phyloP scores from a whole-genome alignment of 2,329 filamentous ascomycete species.

The Exophiala dermatitidis region DNA sequence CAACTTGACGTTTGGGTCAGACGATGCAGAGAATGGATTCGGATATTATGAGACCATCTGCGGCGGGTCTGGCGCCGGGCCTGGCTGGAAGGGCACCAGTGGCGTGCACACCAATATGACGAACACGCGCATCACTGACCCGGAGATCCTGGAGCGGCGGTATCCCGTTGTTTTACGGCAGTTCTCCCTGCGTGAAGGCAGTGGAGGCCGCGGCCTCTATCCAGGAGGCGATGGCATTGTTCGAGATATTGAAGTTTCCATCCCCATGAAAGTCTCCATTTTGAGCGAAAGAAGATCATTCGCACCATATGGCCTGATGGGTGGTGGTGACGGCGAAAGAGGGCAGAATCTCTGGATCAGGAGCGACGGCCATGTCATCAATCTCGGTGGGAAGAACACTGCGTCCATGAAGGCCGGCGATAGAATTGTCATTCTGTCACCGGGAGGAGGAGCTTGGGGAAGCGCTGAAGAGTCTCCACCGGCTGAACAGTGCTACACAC shows the following conservation, averaged over 20 bases:
- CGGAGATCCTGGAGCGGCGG: slow-evolving; percentile 67
- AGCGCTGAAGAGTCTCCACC: background rate
- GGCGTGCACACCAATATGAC: slow-evolving; percentile 83
- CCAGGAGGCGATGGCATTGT: slow-evolving; percentile 69
- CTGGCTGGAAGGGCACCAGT: slow-evolving; percentile 63
- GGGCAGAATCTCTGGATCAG: slow-evolving; percentile 24
- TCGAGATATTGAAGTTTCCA: slow-evolving; percentile 72
- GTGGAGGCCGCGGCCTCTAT: slow-evolving; percentile 61
- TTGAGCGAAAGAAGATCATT: slow-evolving; percentile 22
- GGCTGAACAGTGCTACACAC: background rate
- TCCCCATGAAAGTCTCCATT: slow-evolving; percentile 60
- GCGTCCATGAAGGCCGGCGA: slow-evolving; percentile 31
- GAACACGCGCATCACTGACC: slow-evolving; percentile 77
- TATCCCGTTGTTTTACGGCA: slow-evolving; percentile 67
- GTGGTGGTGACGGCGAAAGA: slow-evolving; percentile 18
- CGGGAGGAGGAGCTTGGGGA: slow-evolving; percentile 20
- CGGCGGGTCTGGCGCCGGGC: slow-evolving; percentile 66
- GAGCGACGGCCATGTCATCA: slow-evolving; percentile 17
- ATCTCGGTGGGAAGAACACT: slow-evolving; percentile 25
- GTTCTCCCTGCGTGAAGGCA: slow-evolving; percentile 56
- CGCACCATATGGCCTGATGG: slow-evolving; percentile 26
- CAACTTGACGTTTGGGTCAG: slow-evolving; percentile 29
- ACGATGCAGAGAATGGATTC: slow-evolving; percentile 46
- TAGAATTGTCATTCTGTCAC: slow-evolving; percentile 31
- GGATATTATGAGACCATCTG: slow-evolving; percentile 78